Conservation (phyloP, 2,329 filamentous ascomycete species). For the Exserohilum rostratum region DNA sequence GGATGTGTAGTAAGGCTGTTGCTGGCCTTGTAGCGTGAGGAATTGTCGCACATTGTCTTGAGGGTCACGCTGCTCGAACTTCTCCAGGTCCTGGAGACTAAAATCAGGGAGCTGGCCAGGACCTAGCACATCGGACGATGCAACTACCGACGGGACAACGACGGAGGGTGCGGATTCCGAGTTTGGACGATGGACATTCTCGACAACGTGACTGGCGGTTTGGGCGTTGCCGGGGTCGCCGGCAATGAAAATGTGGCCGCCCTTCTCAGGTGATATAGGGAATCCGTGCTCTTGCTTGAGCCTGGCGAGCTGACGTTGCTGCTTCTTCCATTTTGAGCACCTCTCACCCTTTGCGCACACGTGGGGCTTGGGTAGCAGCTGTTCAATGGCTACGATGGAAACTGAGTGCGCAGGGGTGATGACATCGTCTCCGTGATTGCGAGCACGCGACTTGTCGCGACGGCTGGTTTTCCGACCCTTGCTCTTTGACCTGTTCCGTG, state of each 20-base stretch:
- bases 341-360: slow-evolving; percentile 84
- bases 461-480: slow-evolving; percentile 41
- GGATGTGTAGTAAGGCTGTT: slow-evolving; percentile 66
- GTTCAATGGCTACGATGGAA: slow-evolving; percentile 91
- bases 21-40: slow-evolving; percentile 78
- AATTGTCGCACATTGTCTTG: slow-evolving; percentile 95
- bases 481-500: slow-evolving; percentile 43
- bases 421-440: slow-evolving; percentile 61
- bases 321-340: slow-evolving; percentile 80
- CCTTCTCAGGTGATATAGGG: slow-evolving; percentile 67
- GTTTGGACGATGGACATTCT: slow-evolving; percentile 66
- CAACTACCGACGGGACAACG: slow-evolving; percentile 69
- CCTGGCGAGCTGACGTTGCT: slow-evolving; percentile 76
- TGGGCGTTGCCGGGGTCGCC: slow-evolving; percentile 79
- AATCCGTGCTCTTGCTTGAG: slow-evolving; percentile 73
- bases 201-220: slow-evolving; percentile 62
- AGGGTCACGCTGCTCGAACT: slow-evolving; percentile 74
- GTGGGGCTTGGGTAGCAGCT: slow-evolving; percentile 83
- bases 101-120: slow-evolving; percentile 69
- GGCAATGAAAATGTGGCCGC: slow-evolving; percentile 75
- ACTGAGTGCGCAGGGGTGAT: slow-evolving; percentile 83
- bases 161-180: slow-evolving; percentile 71
- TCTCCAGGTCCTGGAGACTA: slow-evolving; percentile 74
- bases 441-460: slow-evolving; percentile 42
- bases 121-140: slow-evolving; percentile 88